Evolutionary conservation across 306 rosid genomes (phyloP).

Genomic region (Quercus gilva): DNA sequence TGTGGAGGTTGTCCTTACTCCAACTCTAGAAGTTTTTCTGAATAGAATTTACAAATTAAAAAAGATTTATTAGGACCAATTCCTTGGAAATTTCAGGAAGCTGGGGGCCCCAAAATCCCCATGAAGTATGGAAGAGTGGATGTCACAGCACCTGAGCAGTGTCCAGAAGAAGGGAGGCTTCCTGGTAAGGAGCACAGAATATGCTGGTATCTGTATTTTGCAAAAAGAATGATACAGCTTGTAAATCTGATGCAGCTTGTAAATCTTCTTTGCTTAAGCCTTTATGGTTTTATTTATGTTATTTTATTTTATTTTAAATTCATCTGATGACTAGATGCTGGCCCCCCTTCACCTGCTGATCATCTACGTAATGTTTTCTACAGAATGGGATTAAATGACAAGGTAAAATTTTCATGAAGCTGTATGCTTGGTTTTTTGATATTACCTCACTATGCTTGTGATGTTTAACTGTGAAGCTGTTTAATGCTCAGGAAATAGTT

Average conservation of each 20-base stretch:
- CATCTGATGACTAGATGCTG: slow-evolving; percentile 57
- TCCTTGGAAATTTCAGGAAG: slow-evolving; percentile 57
- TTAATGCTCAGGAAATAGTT: slow-evolving; percentile 81
- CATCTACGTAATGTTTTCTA: slow-evolving; percentile 91
- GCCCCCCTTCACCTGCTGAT: slow-evolving; percentile 94
- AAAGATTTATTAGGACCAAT: slow-evolving; percentile 12
- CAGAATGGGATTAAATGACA: slow-evolving; percentile 90
- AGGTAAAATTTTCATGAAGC: slow-evolving; percentile 41
- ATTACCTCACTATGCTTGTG: slow-evolving; percentile 2
- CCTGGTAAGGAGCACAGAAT: slow-evolving; percentile 53
- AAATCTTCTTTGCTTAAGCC: not conserved
- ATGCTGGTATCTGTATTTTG: no score
- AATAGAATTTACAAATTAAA: not conserved
- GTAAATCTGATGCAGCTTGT: not conserved
- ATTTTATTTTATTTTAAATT: not conserved
- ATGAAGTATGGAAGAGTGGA: slow-evolving; percentile 97
- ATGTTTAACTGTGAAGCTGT: slow-evolving; percentile 24
- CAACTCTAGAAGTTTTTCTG: slow-evolving; percentile 11
- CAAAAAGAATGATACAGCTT: not conserved
- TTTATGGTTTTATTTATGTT: not conserved
- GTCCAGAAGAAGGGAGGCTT: slow-evolving; percentile 99
- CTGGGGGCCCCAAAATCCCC: slow-evolving; percentile 96
- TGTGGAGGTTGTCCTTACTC: slow-evolving; percentile 60
- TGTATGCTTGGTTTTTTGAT: not conserved
- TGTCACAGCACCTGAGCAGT: slow-evolving; percentile 63